Base-by-base conservation (phyloP, 1,284 basidiomycete genomes). In the Ganoderma multipileum region DNA sequence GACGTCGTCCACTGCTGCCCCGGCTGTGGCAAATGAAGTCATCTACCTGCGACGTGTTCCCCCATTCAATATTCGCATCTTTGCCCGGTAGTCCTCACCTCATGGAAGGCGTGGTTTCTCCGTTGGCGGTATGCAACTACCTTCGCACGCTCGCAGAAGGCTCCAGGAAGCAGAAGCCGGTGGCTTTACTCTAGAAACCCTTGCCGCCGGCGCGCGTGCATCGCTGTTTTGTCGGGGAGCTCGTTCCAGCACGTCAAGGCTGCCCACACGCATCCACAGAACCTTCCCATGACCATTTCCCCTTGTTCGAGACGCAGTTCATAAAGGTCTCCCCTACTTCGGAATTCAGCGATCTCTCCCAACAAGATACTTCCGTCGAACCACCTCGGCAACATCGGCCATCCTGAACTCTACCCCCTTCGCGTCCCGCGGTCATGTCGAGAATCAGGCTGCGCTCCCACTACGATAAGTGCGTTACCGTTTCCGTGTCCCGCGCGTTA, bases 1-100 rank as follows among this genome's bases (percentile, higher is more conserved):
- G 86, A 88, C 72, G 86, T 86, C 28, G 79, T 89, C 60, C 88
- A 89, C 74, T 87, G 87, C 20, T 89, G 88, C 78, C 88, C 88
- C 4, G 82, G 82, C 9, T 83, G 82, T 60, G 82, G 86, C 23
- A 87, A 85, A 75, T 84, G 62, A 68, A 66, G 16, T 3, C 18
- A 33, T 14, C 55, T 33, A 12, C n/a, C 14, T 20, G 8, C 6
- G 36, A 9, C n/a, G 20, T n/a, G 33, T 20, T 36, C 20, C 33
- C 30, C 30, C 33, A 2, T 38, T 36, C n/a, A 38, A 12, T 9
- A 38, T 18, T 38, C 11, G 28, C 20, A 20, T n/a, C 38, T 58
- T 28, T 7, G 55, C 55, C 30, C 20, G 11, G 23, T 6, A 26
- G 23, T 14, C 23, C 23, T 26, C 47, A 5, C n/a, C 33, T 58